Base-by-base conservation (phyloP, 1,139 yeast species). In the Yamadazyma taylorii region DNA sequence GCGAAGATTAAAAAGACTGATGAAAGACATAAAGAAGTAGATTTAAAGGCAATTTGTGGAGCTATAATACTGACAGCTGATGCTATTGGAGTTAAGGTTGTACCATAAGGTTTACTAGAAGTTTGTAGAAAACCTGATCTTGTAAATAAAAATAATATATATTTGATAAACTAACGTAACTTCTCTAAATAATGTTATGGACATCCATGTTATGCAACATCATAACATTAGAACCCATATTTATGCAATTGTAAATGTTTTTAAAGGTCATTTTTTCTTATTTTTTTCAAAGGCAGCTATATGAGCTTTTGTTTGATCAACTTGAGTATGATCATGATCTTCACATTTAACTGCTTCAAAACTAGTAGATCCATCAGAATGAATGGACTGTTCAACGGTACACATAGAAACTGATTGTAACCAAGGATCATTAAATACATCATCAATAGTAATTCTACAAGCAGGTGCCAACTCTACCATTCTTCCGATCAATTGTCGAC, bases 1-100 rank as follows among this genome's bases (percentile, higher is more conserved):
- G 98, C 98, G 31, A 85, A 89, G 66, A 85, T 92, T 52, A 92
- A 92, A 66, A 81, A 88, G 61, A 81, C 86, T 14, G 98, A 92
- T 59, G 81, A 79, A 3, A 78, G 86, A 55, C 96, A 89, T 61
- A 76, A 80, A 42, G 73, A 77, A 40, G 68, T 85, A 41, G 86
- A 81, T 22, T 60, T 90, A 59, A 79, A 85, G 58, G 78, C 85
- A 28, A 82, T 92, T 36, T 86, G 87, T 43, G 92, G 92, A 50
- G 79, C 88, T 24, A 78, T 92, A 26, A 72, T 92, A 37, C 88
- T 90, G 52, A 87, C 95, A 3, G 97, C 97, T 14, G 82, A 76
- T 52, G 84, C 86, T 32, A 79, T 89, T 59, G 98, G 98, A 36
- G 81, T 92, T 36, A 77, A 79, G 36, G 95, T 92, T 40, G 84